phyloP scores from a whole-genome alignment of 2,329 filamentous ascomycete genomes.

The Trichoderma lentiforme region DNA sequence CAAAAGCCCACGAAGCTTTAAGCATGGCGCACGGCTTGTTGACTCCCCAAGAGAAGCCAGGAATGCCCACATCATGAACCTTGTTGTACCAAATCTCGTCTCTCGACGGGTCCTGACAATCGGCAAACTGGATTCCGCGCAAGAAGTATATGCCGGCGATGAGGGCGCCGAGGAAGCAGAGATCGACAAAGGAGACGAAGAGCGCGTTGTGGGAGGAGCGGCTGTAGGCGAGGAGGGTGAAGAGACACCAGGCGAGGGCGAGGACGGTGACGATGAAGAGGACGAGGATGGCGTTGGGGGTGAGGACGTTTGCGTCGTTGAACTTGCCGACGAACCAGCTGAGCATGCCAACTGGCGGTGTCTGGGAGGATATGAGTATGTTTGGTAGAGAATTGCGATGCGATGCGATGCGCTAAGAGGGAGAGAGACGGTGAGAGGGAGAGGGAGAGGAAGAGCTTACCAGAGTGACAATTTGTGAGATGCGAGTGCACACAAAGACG shows the following conservation, averaged over 20 bases:
- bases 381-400: background rate
- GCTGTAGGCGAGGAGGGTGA: slow-evolving; percentile 65
- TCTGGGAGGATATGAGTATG: slow-evolving; percentile 38
- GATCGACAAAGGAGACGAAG: slow-evolving; percentile 59
- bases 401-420: background rate
- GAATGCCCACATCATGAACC: slow-evolving; percentile 59
- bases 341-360: slow-evolving; percentile 64
- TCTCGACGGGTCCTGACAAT: slow-evolving; percentile 62
- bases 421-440: background rate
- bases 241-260: slow-evolving; percentile 60
- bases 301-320: slow-evolving; percentile 53
- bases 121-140: slow-evolving; percentile 55
- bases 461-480: slow-evolving; percentile 60
- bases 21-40: slow-evolving; percentile 87
- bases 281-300: slow-evolving; percentile 60
- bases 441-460: slow-evolving; percentile 40
- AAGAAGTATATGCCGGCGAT: slow-evolving; percentile 61
- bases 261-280: slow-evolving; percentile 66
- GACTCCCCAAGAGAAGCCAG: slow-evolving; percentile 49
- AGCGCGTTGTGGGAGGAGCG: slow-evolving; percentile 57
- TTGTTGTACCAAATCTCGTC: slow-evolving; percentile 52
- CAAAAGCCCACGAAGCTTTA: slow-evolving; percentile 85
- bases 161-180: slow-evolving; percentile 60
- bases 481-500: slow-evolving; percentile 61
- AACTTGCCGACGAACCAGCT: slow-evolving; percentile 63